Base-by-base conservation (phyloP, 2,329 filamentous ascomycete genomes). In the Penicillium nordicum region DNA sequence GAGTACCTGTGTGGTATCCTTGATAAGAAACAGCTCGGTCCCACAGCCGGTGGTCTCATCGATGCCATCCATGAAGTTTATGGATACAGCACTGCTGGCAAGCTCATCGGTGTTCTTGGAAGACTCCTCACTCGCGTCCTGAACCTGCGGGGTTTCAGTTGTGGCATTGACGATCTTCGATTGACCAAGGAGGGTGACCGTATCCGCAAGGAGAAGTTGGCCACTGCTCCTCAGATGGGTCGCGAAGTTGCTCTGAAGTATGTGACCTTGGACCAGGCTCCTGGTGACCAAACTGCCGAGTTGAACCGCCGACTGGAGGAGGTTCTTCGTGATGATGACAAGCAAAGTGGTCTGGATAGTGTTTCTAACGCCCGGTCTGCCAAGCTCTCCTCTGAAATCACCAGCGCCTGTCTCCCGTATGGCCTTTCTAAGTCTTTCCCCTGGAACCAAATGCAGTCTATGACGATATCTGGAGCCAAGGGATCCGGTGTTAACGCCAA, bases 391-490 rank as follows among this genome's bases (percentile, higher is more conserved):
- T 87, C 89, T 16, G 83, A 80, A 1, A 87, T 97, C 43, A 96
- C 92, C 10, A 81, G 81, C 45, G 83, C 84, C 2, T 96, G 92
- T 74, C 82, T 99, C 63, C 94, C 94, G 0, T 76, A 79, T 21
- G 91, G 90, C 41, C 83, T 99, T 29, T 86, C 90, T 67, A 99
- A 97, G 76, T 85, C 89, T 8, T 99, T 99, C 75, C 94, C 94
- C 1, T 88, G 88, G 70, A 99, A 99, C 70, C 93, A 97, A 76
- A 99, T 99, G 93, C 94, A 99, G 80, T 86, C 90, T 63, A 99
- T 99, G 94, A 99, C 94, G 23, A 89, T 88, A 14, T 97, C 94
- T 55, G 94, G 94, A 73, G 94, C 94, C 50, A 99, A 99, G 78
- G 94, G 94, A 71, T 89, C 85, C 53, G 80, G 84, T 67, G 94